Evolutionary conservation across 208 protist species (phyloP).

Genomic region (Acanthamoeba rhysodes): DNA sequence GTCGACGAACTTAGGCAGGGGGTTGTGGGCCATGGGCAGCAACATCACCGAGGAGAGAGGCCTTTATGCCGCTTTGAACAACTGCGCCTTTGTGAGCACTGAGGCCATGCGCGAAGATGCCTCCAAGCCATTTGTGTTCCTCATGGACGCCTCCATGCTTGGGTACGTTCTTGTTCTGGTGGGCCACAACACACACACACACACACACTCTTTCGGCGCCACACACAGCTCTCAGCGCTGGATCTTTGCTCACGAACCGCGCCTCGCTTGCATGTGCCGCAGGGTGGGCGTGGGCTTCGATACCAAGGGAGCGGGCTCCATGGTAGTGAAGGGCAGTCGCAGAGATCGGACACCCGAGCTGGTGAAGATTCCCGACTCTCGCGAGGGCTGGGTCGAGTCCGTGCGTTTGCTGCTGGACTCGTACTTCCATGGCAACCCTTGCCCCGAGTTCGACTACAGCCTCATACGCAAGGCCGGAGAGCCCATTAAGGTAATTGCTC

Average conservation of each 20-base stretch:
- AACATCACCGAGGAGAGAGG: constrained; percentile 88
- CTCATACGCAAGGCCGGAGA: constrained; percentile 86
- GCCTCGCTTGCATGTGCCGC: not conserved
- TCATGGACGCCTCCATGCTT: constrained; percentile 93
- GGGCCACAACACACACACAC: no score
- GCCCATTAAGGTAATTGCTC: constrained; percentile 84
- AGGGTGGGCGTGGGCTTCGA: constrained; percentile 93
- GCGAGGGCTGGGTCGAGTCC: constrained; percentile 90
- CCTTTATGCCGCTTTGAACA: constrained; percentile 92
- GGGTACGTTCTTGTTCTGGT: constrained; percentile 72
- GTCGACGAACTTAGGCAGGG: constrained; percentile 60
- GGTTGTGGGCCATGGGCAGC: constrained; percentile 93
- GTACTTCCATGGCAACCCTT: constrained; percentile 83
- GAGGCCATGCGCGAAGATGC: constrained; percentile 73
- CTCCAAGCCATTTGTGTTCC: constrained; percentile 90
- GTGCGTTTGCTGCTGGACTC: constrained; percentile 88
- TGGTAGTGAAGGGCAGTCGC: constrained; percentile 76
- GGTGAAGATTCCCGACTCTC: constrained; percentile 82
- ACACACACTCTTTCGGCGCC: no score
- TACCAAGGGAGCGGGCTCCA: constrained; percentile 84
- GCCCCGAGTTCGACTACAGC: constrained; percentile 89
- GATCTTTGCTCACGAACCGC: not conserved
- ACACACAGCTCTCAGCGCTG: not conserved
- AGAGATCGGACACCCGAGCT: not conserved
- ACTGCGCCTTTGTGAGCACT: constrained; percentile 89